These are phyloP conservation scores for Seiridium unicorne DNA, from an alignment of 2,329 filamentous ascomycete genomes.

Conservation along the genomic window DNA sequence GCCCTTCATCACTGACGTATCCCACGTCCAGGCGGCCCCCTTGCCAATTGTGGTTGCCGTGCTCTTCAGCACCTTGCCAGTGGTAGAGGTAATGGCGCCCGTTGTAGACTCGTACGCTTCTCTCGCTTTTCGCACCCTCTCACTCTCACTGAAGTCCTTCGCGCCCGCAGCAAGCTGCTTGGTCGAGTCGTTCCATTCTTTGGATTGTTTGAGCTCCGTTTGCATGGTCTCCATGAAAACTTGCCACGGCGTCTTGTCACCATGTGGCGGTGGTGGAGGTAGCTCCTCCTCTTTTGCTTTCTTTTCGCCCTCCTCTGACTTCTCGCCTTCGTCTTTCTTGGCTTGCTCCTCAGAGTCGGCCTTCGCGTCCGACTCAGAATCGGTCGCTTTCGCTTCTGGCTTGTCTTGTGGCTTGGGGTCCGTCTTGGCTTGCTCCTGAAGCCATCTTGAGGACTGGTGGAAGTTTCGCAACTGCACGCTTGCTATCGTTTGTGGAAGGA, in stretches of 20 bases:
- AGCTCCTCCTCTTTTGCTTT: slow-evolving; percentile 65
- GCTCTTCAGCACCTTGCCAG: slow-evolving; percentile 76
- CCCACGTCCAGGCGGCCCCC: slow-evolving; percentile 95
- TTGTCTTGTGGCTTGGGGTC: slow-evolving; percentile 32
- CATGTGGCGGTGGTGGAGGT: slow-evolving; percentile 90
- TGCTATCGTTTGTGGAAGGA: slow-evolving; percentile 40
- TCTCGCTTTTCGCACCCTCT: slow-evolving; percentile 81
- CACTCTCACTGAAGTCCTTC: slow-evolving; percentile 89
- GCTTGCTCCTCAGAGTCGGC: slow-evolving; percentile 42
- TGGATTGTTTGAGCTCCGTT: slow-evolving; percentile 90
- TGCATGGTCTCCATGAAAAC: slow-evolving; percentile 98
- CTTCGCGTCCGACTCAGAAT: slow-evolving; percentile 16
- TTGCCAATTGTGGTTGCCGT: slow-evolving; percentile 87
- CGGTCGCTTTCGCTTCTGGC: slow-evolving; percentile 23
- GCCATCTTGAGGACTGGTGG: slow-evolving; percentile 32
- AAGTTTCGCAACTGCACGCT: slow-evolving; percentile 36
- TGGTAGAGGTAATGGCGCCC: slow-evolving; percentile 76
- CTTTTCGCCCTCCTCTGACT: slow-evolving; percentile 47
- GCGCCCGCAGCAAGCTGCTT: slow-evolving; percentile 89
- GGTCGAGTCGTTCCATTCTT: slow-evolving; percentile 98
- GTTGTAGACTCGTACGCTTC: slow-evolving; percentile 86
- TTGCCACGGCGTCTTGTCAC: slow-evolving; percentile 97
- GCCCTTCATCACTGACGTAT: slow-evolving; percentile 89
- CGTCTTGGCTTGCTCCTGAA: slow-evolving; percentile 32
- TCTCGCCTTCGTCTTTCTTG: slow-evolving; percentile 43